Evolutionary conservation across 805 yeast genomes (phyloP), one percentile per base, ranked within the genome.

Genomic region (Candida tammaniensis): DNA sequence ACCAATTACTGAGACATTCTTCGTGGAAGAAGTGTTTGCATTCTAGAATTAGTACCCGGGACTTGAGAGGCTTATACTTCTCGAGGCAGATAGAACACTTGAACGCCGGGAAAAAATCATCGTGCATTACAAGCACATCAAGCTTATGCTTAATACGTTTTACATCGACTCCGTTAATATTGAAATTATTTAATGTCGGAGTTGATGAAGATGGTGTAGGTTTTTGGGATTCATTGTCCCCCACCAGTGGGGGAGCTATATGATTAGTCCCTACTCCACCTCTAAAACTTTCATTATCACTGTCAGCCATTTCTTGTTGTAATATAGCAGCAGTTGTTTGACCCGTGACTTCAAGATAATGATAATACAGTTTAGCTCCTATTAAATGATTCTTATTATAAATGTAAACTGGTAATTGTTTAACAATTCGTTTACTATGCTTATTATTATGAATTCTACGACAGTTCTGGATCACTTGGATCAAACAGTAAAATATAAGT

Each of bases 81-180:
- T 73, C 82, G 26, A 79, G 62, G 45, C 85, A 79, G 16, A 79
- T 77, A 16, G 76, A 72, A 48, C 85, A 79, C 51, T 75, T 78
- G 42, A 62, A 72, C 1, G 78, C 55, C 1, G 72, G 68, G 31
- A 44, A 61, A 37, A 57, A 61, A 44, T 61, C 65, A 22, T 49
- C 42, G 5, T 63, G 59, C 13, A 61, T 50, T 3, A 57, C 40
- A 16, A 61, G 33, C 5, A 57, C 43, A 35, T 49, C 43, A 12
- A 51, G 33, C 24, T 47, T 35, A n/a, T 27, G 31, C 5, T 48
- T 45, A 1, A 46, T 33, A 3, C 42, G 38, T 29, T 52, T 44
- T n/a, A 62, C 31, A 47, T 59, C 54, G 2, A 71, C 51, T 1
- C 75, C 78, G 38, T 71, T 68, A 8, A 72, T 47, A 4, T 57